Conservation (phyloP, 345 rosid genomes). For the Lepidium sativum region DNA sequence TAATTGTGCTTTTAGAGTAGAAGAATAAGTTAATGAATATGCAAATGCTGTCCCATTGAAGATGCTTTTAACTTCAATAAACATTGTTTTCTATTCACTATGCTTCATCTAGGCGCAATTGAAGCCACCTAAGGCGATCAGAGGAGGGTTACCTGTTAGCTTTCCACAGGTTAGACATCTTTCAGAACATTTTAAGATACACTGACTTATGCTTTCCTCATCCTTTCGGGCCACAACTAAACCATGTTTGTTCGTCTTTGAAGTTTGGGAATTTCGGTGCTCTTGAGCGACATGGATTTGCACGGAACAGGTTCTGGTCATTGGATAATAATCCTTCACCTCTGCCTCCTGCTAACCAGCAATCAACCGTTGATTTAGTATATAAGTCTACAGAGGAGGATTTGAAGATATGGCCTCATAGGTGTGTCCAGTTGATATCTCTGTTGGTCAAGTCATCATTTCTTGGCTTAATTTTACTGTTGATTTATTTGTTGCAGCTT, state of each 20-base stretch:
- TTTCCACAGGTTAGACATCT: conserved; percentile 70
- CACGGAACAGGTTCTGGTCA: conserved; percentile 74
- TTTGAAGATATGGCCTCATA: conserved; percentile 67
- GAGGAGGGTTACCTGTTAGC: conserved; percentile 78
- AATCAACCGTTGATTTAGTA: conserved; percentile 72
- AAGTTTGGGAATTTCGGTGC: conserved; percentile 78
- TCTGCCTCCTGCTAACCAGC: conserved; percentile 53
- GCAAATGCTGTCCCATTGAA: background rate
- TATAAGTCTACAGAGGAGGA: conserved; percentile 73
- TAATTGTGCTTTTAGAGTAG: background rate
- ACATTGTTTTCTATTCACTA: background rate
- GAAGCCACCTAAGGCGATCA: conserved; percentile 61
- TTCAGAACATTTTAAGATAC: conserved; percentile 1
- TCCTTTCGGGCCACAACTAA: background rate
- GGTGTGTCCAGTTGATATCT: conserved; percentile 31
- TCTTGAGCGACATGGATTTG: conserved; percentile 88
- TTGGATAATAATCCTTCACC: conserved; percentile 72
- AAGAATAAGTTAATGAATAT: background rate
- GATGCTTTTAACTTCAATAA: background rate
- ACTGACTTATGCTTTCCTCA: background rate
- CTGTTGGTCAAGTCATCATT: background rate
- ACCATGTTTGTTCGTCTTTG: background rate
- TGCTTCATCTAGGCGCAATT: conserved; percentile 41
- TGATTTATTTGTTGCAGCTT: conserved; percentile 45
- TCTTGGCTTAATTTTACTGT: background rate